A percentile compares a stretch with the other conserved stretches of the same genome.
phyloP scores from a whole-genome alignment of 768 basidiomycete genomes.

The Pleurotus tuber-regium region DNA sequence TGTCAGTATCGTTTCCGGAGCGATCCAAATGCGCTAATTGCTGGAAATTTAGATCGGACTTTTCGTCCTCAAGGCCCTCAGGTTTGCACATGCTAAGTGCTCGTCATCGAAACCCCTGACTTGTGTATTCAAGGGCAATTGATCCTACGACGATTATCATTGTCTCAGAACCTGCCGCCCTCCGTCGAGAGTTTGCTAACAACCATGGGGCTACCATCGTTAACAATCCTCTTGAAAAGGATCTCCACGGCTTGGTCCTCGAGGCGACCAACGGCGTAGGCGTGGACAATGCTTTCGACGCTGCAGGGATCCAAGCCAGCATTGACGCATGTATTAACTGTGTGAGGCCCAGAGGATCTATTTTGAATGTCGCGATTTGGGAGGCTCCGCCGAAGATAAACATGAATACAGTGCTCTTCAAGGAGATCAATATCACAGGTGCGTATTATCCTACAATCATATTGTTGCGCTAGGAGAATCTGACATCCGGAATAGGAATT shows the following conservation, averaged over 20 bases:
- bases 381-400: constrained; percentile 31
- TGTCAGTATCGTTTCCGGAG: constrained; percentile 22
- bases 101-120: not conserved
- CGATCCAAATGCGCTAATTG: not conserved
- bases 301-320: constrained; percentile 39
- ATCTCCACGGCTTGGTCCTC: constrained; percentile 24
- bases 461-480: not conserved
- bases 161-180: constrained; percentile 38
- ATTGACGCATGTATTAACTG: constrained; percentile 33
- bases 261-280: constrained; percentile 30
- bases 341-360: constrained; percentile 34
- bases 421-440: constrained; percentile 40
- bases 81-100: constrained; percentile 17
- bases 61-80: constrained; percentile 36
- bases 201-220: constrained; percentile 35
- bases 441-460: constrained; percentile 5
- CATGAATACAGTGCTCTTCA: constrained; percentile 32
- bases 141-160: constrained; percentile 27
- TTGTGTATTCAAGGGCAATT: constrained; percentile 20
- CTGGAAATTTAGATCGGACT: constrained; percentile 42
- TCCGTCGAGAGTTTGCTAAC: constrained; percentile 34
- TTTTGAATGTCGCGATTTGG: constrained; percentile 45
- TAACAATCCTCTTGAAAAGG: constrained; percentile 30
- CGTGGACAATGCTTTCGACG: constrained; percentile 46
- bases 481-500: constrained; percentile 21